Evolutionary conservation across 139 green algal genomes (phyloP).

Genomic region (Chlamydomonas sp.): DNA sequence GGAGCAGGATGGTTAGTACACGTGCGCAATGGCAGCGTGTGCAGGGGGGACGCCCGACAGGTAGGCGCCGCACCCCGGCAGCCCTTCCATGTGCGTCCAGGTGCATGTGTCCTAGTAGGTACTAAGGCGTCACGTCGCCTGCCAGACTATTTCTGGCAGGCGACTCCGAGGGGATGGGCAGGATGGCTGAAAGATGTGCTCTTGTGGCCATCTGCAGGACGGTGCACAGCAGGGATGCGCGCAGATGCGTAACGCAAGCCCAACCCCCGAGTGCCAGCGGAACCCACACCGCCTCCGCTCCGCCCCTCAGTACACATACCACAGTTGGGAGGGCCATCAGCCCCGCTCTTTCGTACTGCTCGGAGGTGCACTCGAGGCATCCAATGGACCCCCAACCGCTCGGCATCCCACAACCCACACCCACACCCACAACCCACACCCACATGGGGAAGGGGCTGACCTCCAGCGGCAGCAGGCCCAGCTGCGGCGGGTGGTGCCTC

Average conservation of each 20-base stretch:
- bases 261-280: no score
- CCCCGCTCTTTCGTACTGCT: background rate
- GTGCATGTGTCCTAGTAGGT: background rate
- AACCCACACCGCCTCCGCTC: no score
- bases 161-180: no score
- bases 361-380: background rate
- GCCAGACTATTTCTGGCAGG: no score
- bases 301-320: no score
- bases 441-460: constrained; percentile 30
- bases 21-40: background rate
- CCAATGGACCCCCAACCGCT: background rate
- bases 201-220: no score
- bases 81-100: background rate
- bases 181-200: no score
- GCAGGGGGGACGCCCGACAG: background rate
- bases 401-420: background rate
- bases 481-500: constrained; percentile 19
- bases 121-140: background rate
- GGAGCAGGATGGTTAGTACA: background rate
- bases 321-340: background rate
- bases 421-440: background rate
- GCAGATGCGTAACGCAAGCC: no score
- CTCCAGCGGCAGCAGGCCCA: constrained; percentile 28
- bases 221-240: no score
- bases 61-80: background rate